Conservation (phyloP, 1,139 yeast species). For the Debaryomycetaceae sp. region DNA sequence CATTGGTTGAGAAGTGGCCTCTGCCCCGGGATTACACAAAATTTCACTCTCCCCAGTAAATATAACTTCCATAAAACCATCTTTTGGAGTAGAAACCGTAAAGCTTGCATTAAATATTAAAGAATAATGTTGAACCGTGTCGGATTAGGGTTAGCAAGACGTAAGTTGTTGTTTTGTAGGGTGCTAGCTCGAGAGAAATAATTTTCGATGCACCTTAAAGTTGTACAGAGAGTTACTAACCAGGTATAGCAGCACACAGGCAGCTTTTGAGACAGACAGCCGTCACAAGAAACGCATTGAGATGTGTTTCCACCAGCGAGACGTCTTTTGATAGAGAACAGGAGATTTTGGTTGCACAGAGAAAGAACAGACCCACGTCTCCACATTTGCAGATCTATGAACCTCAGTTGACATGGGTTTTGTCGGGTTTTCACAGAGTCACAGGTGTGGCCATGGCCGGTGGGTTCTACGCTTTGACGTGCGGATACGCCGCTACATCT, state of each 20-base stretch:
- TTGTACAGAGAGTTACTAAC: conserved; percentile 4
- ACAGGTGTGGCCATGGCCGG: conserved; percentile 82
- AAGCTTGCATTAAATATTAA: background rate
- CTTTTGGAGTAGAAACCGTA: background rate
- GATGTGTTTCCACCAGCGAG: conserved; percentile 52
- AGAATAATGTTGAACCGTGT: conserved; percentile 16
- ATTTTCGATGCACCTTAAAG: too few relatives aligned
- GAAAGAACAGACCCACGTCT: conserved; percentile 83
- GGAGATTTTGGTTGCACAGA: conserved; percentile 71
- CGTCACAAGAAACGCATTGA: conserved; percentile 9
- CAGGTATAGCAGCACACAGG: conserved; percentile 3
- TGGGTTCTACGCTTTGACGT: conserved; percentile 73
- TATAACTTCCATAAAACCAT: background rate
- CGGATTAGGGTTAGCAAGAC: conserved; percentile 19
- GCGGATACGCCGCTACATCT: conserved; percentile 70
- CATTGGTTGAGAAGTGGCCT: conserved; percentile 7
- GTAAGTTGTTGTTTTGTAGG: conserved; percentile 9
- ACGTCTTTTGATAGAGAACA: conserved; percentile 65
- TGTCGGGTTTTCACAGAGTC: conserved; percentile 83
- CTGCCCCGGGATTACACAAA: conserved; percentile 6
- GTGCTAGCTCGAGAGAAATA: too few relatives aligned
- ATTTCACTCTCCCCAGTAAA: background rate
- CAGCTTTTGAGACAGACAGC: conserved; percentile 5
- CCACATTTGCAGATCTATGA: conserved; percentile 89
- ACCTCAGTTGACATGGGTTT: conserved; percentile 80